A percentile compares a stretch with the other conserved stretches of the same genome.
Conservation (phyloP, 331 rosid genomes). For the Malus hybrid region DNA sequence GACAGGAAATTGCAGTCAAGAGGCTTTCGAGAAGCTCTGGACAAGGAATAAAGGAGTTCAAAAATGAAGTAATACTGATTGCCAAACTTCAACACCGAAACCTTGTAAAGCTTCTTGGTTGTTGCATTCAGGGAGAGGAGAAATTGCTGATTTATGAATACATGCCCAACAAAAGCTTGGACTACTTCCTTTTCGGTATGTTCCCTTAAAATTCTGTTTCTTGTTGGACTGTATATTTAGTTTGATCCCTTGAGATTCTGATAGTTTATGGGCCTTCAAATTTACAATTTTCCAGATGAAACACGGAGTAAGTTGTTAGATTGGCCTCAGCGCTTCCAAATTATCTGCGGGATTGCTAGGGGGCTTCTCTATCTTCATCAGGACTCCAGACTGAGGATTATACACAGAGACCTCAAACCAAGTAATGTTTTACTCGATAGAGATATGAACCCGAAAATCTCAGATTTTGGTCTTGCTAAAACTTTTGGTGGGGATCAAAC, state of each 20-base stretch:
- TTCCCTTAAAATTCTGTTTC: background rate
- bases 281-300: slow-evolving; percentile 19
- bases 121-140: slow-evolving; percentile 33
- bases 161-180: slow-evolving; percentile 46
- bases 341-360: slow-evolving; percentile 34
- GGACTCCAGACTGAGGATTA: slow-evolving; percentile 35
- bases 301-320: slow-evolving; percentile 17
- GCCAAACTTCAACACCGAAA: slow-evolving; percentile 36
- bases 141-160: slow-evolving; percentile 34
- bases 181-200: slow-evolving; percentile 37
- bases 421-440: slow-evolving; percentile 29
- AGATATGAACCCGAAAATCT: slow-evolving; percentile 9
- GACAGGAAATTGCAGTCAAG: slow-evolving; percentile 29
- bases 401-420: slow-evolving; percentile 31
- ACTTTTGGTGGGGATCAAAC: slow-evolving; percentile 9
- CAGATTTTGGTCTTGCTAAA: slow-evolving; percentile 15
- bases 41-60: slow-evolving; percentile 29
- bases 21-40: slow-evolving; percentile 27
- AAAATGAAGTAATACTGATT: slow-evolving; percentile 23
- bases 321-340: slow-evolving; percentile 41
- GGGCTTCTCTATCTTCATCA: slow-evolving; percentile 49
- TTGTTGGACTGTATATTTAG: background rate
- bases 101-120: slow-evolving; percentile 45
- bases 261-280: background rate
- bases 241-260: background rate